Conservation (phyloP, 148 eudicot species). For the Fagopyrum homotropicum region DNA sequence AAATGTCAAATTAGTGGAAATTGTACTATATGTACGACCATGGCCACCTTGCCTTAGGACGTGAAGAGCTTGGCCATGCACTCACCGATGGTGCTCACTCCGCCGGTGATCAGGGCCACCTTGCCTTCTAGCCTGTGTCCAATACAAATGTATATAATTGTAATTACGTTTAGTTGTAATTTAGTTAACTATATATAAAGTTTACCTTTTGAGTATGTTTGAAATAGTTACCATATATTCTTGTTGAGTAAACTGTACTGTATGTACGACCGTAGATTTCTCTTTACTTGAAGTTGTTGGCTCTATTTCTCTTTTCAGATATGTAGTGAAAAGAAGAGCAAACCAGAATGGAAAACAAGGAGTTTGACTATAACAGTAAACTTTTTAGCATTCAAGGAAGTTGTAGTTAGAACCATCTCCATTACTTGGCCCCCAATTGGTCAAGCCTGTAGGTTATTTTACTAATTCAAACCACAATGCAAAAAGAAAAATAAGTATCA, state of each 20-base stretch:
- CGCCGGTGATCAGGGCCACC: slow-evolving; percentile 39
- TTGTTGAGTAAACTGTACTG: no score
- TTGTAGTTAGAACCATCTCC: slow-evolving; percentile 90
- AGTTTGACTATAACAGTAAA: slow-evolving; percentile 84
- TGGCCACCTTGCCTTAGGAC: not conserved
- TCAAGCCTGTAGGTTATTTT: slow-evolving; percentile 67
- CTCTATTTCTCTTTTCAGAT: no score
- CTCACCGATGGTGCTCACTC: slow-evolving; percentile 34
- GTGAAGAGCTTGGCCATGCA: slow-evolving; percentile 21
- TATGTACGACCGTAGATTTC: no score
- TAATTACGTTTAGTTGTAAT: no score
- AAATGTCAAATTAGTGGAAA: no score
- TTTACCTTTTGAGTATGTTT: no score
- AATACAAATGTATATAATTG: no score
- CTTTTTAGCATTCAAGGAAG: slow-evolving; percentile 70
- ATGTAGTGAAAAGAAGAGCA: slow-evolving; percentile 6
- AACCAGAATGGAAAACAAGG: slow-evolving; percentile 89
- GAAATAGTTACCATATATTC: no score
- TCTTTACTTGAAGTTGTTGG: no score
- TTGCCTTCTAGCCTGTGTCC: slow-evolving; percentile 26
- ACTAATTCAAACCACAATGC: not conserved
- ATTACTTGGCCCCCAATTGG: slow-evolving; percentile 95
- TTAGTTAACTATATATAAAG: no score
- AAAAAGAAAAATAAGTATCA: slow-evolving; percentile 10
- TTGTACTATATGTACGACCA: no score